Conservation (phyloP, 2,329 filamentous ascomycete species). For the Pseudocercospora ulei region DNA sequence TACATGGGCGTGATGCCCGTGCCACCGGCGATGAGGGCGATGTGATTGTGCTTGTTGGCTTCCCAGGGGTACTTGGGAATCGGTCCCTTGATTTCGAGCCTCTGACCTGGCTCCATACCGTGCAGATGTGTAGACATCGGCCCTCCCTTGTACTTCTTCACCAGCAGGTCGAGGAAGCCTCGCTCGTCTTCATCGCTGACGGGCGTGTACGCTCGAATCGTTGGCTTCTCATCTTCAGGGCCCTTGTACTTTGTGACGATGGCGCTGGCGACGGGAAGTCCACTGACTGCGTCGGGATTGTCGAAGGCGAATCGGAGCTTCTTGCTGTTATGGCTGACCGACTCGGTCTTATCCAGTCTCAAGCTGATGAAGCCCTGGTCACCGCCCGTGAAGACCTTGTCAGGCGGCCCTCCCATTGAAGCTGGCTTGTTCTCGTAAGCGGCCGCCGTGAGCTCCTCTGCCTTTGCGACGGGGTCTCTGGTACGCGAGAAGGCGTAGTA, state of each 20-base stretch:
- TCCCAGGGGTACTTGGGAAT: conserved; percentile 88
- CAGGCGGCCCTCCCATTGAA: conserved; percentile 33
- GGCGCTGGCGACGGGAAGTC: conserved; percentile 70
- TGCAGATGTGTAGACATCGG: conserved; percentile 88
- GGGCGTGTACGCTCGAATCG: conserved; percentile 87
- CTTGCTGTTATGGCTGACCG: conserved; percentile 91
- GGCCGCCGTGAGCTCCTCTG: conserved; percentile 27
- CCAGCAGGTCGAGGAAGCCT: conserved; percentile 76
- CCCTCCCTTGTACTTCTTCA: conserved; percentile 85
- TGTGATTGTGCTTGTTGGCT: conserved; percentile 84
- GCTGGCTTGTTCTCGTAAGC: conserved; percentile 37
- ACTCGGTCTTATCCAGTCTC: conserved; percentile 66
- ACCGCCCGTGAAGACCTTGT: conserved; percentile 62
- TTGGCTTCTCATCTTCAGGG: conserved; percentile 70
- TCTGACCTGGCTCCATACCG: conserved; percentile 68
- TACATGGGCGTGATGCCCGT: conserved; percentile 98
- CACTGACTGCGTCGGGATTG: conserved; percentile 73
- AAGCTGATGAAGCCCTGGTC: conserved; percentile 83
- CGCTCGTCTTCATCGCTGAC: conserved; percentile 71
- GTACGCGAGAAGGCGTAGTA: conserved; percentile 40
- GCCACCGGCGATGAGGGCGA: conserved; percentile 80
- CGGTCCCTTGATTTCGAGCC: conserved; percentile 85
- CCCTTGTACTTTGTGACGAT: conserved; percentile 87
- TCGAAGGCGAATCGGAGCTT: conserved; percentile 78
- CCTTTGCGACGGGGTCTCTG: conserved; percentile 24